Base-by-base conservation (phyloP, 163 green algal species). In the Prototheca stagnorum region DNA sequence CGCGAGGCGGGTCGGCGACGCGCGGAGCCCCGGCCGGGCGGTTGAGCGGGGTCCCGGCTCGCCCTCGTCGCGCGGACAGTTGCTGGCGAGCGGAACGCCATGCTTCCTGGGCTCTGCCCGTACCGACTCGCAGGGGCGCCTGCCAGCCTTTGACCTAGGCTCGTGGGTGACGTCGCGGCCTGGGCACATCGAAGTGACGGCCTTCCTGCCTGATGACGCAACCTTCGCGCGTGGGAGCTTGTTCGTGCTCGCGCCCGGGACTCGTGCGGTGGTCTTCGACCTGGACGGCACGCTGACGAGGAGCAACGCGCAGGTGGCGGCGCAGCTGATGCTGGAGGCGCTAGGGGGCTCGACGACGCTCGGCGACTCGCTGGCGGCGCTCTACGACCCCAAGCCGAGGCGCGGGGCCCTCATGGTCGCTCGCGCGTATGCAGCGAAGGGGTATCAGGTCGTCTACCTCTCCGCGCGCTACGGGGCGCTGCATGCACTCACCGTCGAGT, bases 231-330 rank as follows among this genome's bases (percentile, higher is more conserved):
- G 53, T 35, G 62, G 62, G 20, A 59, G 41, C 17, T 36, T 73
- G 27, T 73, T 62, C 42, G 56, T 73, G 4, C 36, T 73, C 3
- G 21, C 58, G 28, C 56, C 51, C 2, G 58, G 54, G 40, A 73
- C 64, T 15, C 50, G 61, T 41, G 64, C 53, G 43, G 54, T 73
- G n/a, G 45, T 73, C 16, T 68, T 73, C 31, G 64, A 73, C 35
- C n/a, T 73, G n/a, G 64, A 73, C 56, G 64, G 64, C 35, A 73
- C 64, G 8, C 53, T 73, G 35, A 73, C 59, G 14, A 43, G 59
- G 29, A 52, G 57, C 29, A 58, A 73, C 45, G 34, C 44, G 28
- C 36, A 68, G 47, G 59, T 73, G 26, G 64, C 68, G 11, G 55
- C 59, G 4, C 49, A 69, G 47, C 54, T 61, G 42, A 47, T 55